phyloP scores from a whole-genome alignment of 176 grass and related monocot genomes.

The Neostapfia colusana region DNA sequence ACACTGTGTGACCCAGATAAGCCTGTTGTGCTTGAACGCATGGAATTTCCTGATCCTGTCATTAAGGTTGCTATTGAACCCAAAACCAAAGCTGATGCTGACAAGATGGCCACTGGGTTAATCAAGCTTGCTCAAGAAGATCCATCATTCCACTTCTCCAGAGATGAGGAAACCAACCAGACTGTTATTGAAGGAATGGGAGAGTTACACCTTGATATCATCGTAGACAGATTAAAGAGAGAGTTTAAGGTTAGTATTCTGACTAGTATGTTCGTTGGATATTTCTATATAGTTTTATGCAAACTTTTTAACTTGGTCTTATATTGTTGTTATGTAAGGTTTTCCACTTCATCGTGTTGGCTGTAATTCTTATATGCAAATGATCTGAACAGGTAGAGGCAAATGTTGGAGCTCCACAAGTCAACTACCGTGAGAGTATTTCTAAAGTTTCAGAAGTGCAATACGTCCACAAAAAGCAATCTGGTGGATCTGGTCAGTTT shows the following conservation, averaged over 20 bases:
- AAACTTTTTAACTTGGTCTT: conserved; percentile 16
- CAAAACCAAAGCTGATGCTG: conserved; percentile 94
- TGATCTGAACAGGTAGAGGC: conserved; percentile 77
- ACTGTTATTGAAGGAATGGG: conserved; percentile 99
- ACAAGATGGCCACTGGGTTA: conserved; percentile 91
- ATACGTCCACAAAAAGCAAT: conserved; percentile 95
- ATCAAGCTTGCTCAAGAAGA: conserved; percentile 97
- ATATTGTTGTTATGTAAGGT: not conserved
- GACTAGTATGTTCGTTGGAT: not conserved
- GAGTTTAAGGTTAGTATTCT: conserved; percentile 81
- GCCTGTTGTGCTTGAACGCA: conserved; percentile 86
- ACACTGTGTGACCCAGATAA: conserved; percentile 82
- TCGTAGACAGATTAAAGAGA: conserved; percentile 87
- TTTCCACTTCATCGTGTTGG: not conserved
- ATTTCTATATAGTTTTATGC: not conserved
- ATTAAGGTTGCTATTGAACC: conserved; percentile 99
- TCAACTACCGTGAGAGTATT: conserved; percentile 99
- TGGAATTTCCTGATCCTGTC: conserved; percentile 99
- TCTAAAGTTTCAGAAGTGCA: conserved; percentile 80
- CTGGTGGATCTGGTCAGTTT: conserved; percentile 93
- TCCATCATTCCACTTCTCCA: conserved; percentile 98
- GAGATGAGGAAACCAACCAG: conserved; percentile 97
- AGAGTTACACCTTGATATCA: conserved; percentile 97
- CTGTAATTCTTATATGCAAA: conserved; percentile 21
- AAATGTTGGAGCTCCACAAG: conserved; percentile 97